Evolutionary conservation across 768 basidiomycete genomes (phyloP).

Genomic region (Boletus tomentosulus): DNA sequence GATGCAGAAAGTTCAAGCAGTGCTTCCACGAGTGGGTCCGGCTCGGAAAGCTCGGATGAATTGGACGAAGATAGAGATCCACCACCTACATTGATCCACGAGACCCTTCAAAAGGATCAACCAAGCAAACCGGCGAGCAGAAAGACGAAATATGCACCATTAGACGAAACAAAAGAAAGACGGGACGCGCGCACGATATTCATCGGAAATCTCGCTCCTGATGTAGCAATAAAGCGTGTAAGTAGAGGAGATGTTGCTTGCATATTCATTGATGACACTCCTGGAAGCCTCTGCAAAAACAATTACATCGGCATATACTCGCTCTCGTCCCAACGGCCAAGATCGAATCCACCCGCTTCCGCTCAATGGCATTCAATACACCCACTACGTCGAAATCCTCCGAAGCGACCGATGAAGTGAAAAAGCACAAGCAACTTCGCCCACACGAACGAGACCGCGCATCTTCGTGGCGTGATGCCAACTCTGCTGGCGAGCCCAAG

Average conservation of each 20-base stretch:
- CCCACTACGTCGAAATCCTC: slow-evolving; percentile 64
- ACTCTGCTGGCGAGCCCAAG: slow-evolving; percentile 40
- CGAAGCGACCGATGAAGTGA: slow-evolving; percentile 30
- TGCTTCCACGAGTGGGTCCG: slow-evolving; percentile 23
- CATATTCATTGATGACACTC: neutral
- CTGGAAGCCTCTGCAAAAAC: slow-evolving; percentile 65
- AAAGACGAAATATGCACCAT: slow-evolving; percentile 51
- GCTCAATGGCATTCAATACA: slow-evolving; percentile 85
- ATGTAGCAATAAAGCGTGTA: slow-evolving; percentile 75
- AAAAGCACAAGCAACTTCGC: slow-evolving; percentile 31
- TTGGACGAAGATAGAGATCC: slow-evolving; percentile 31
- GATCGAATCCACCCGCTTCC: slow-evolving; percentile 91
- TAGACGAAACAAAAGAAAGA: slow-evolving; percentile 67
- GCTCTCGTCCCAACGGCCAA: slow-evolving; percentile 67
- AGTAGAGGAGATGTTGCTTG: slow-evolving; percentile 18
- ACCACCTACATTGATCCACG: slow-evolving; percentile 53
- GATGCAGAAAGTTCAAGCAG: slow-evolving; percentile 1
- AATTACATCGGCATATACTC: slow-evolving; percentile 73
- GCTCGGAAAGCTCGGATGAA: slow-evolving; percentile 19
- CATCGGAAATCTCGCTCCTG: slow-evolving; percentile 80
- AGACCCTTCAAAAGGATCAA: slow-evolving; percentile 41
- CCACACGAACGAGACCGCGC: slow-evolving; percentile 57
- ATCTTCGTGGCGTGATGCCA: slow-evolving; percentile 51
- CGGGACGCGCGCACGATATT: slow-evolving; percentile 86
- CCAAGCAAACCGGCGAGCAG: slow-evolving; percentile 23